Base-by-base conservation (phyloP, 2,329 filamentous ascomycete genomes). In the Colletotrichum sp. region DNA sequence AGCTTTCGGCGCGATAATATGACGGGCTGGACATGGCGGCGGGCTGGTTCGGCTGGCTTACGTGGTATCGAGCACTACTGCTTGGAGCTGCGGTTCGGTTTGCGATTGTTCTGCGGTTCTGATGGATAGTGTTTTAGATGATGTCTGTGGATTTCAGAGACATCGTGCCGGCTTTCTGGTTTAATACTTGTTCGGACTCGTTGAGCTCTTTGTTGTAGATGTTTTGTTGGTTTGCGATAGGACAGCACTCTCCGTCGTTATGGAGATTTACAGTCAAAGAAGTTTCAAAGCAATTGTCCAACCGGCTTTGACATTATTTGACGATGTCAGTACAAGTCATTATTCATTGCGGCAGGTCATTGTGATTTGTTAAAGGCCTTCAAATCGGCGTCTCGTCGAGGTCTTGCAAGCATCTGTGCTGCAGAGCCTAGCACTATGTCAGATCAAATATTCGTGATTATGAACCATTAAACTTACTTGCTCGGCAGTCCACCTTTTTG, bases 401-500 rank as follows among this genome's bases (percentile, higher is more conserved):
- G 2, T 70, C 52, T 36, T 59, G 30, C 21, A 76, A 26, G 32
- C 63, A 76, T 2, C 8, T 59, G 72, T 77, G 76, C 6, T 74
- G 76, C 49, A 77, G 24, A 16, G 76, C 74, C 76, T 77, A 16
- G 13, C 44, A 24, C 44, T 2, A 52, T 52, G 44, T 52, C n/a
- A 52, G 44, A 21, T 52, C 12, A 52, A 52, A 52, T 5, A 21
- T 26, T 2, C 5, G 21, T 9, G 21, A 15, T 12, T 52, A 12
- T 21, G 59, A 15, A 34, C 5, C 44, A 52, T 52, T 8, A 12
- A 4, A 79, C 80, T 74, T 72, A 85, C 86, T 81, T 86, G 78
- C 18, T 88, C 86, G 63, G 96, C 95, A 16, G 90, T 93, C 78
- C 94, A 85, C 78, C 97, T 90, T 52, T 88, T 84, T 15, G 89